phyloP scores from a whole-genome alignment of 2,329 filamentous ascomycete genomes.

The Aschersonia sp. region DNA sequence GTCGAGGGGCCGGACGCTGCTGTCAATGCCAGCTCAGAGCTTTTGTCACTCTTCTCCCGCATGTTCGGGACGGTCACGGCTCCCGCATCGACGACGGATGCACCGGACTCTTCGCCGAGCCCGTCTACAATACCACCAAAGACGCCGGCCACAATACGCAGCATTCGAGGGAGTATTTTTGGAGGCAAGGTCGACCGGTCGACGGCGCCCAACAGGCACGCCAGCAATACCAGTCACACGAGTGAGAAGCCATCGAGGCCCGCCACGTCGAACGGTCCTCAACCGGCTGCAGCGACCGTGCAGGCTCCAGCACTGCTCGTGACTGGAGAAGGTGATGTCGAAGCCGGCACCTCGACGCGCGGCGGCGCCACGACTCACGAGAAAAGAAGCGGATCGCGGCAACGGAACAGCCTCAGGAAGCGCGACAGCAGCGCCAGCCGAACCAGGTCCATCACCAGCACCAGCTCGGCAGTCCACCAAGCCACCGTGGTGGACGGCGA shows the following conservation, averaged over 20 bases:
- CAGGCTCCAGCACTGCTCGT: slow-evolving; percentile 60
- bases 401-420: slow-evolving; percentile 38
- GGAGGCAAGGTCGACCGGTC: slow-evolving; percentile 38
- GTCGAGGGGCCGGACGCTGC: slow-evolving; percentile 72
- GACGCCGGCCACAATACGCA: slow-evolving; percentile 58
- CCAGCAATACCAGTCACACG: slow-evolving; percentile 18
- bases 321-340: slow-evolving; percentile 45
- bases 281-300: slow-evolving; percentile 10
- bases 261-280: slow-evolving; percentile 30
- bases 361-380: slow-evolving; percentile 18
- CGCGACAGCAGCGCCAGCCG: slow-evolving; percentile 34
- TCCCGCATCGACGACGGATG: slow-evolving; percentile 28
- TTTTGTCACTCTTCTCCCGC: slow-evolving; percentile 67
- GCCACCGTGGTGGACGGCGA: slow-evolving; percentile 35
- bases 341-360: slow-evolving; percentile 14
- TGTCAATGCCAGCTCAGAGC: slow-evolving; percentile 75
- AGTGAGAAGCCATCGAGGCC: slow-evolving; percentile 20
- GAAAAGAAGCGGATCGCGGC: slow-evolving; percentile 30
- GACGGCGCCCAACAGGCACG: slow-evolving; percentile 18
- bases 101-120: slow-evolving; percentile 8
- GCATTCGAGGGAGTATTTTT: slow-evolving; percentile 64
- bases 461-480: slow-evolving; percentile 16
- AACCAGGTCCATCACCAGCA: slow-evolving; percentile 28
- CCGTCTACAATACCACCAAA: slow-evolving; percentile 39
- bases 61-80: slow-evolving; percentile 51